These are phyloP conservation scores for Arxiozyma slooffiae DNA, from an alignment of 1,139 yeast species.

Conservation along the genomic window DNA sequence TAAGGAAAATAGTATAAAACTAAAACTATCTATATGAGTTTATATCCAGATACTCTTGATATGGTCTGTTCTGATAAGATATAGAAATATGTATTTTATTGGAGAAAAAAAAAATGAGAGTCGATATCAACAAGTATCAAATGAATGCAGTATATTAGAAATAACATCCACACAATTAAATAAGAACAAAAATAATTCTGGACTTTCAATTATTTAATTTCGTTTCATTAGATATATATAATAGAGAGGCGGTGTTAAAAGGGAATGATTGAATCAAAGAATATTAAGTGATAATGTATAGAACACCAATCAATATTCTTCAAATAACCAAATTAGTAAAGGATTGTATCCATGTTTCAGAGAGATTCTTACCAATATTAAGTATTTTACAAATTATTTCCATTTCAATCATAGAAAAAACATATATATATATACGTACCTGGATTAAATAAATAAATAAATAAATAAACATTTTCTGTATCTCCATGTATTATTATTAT, in stretches of 20 bases:
- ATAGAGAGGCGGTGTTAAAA: too few species aligned
- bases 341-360: conserved; percentile 22
- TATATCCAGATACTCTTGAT: conserved; percentile 10
- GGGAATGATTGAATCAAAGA: background rate
- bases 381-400: conserved; percentile 19
- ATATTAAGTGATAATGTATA: too few species aligned
- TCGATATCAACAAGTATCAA: background rate
- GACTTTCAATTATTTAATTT: too few species aligned
- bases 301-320: background rate
- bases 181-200: too few species aligned
- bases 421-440: background rate
- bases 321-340: conserved; percentile 12
- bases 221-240: too few species aligned
- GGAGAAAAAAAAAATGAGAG: background rate
- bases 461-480: conserved; percentile 15
- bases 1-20: too few species aligned
- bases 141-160: too few species aligned
- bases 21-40: background rate
- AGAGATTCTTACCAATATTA: conserved; percentile 20
- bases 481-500: conserved; percentile 9
- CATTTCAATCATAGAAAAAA: background rate
- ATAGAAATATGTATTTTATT: background rate
- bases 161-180: too few species aligned
- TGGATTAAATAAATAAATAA: conserved; percentile 29
- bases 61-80: background rate